Evolutionary conservation across 2,329 filamentous ascomycete genomes (phyloP).

Genomic region (Cladophialophora yegresii): DNA sequence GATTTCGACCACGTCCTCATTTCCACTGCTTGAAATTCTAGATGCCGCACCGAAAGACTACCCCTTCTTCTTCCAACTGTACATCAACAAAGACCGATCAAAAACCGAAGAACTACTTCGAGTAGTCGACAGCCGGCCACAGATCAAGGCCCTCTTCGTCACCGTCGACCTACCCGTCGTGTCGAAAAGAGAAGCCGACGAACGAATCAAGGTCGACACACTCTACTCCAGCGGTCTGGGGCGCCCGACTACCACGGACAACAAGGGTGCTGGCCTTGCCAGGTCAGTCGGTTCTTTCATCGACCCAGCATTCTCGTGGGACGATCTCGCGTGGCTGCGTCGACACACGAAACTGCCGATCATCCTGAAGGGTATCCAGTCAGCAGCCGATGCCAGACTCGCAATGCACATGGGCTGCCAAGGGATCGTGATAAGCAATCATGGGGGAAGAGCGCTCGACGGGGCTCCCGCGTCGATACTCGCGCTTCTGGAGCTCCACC

Average conservation of each 20-base stretch:
- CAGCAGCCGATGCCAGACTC: constrained; percentile 56
- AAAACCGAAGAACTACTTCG: constrained; percentile 56
- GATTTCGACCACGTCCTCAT: constrained; percentile 58
- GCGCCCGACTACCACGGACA: constrained; percentile 42
- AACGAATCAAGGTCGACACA: constrained; percentile 48
- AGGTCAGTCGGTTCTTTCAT: constrained; percentile 46
- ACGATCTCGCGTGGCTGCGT: constrained; percentile 58
- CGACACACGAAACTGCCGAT: constrained; percentile 53
- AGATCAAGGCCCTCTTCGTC: constrained; percentile 47
- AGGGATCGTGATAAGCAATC: constrained; percentile 60
- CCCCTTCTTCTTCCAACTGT: constrained; percentile 56
- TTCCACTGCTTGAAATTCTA: constrained; percentile 58
- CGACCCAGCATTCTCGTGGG: constrained; percentile 56
- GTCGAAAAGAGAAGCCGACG: constrained; percentile 59
- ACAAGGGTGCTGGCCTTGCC: constrained; percentile 56
- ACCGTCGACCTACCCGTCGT: constrained; percentile 60
- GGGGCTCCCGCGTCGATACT: constrained; percentile 53
- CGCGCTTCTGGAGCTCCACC: constrained; percentile 63
- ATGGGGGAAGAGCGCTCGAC: constrained; percentile 60
- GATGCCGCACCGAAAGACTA: constrained; percentile 33
- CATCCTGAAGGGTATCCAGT: constrained; percentile 60
- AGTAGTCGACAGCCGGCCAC: constrained; percentile 54
- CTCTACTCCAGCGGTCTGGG: constrained; percentile 16
- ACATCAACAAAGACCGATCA: constrained; percentile 59
- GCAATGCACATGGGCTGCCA: constrained; percentile 56